Evolutionary conservation across 164 flowering plant species (phyloP), one percentile per base, ranked within the genome.

Genomic region (Amborella trichopoda): DNA sequence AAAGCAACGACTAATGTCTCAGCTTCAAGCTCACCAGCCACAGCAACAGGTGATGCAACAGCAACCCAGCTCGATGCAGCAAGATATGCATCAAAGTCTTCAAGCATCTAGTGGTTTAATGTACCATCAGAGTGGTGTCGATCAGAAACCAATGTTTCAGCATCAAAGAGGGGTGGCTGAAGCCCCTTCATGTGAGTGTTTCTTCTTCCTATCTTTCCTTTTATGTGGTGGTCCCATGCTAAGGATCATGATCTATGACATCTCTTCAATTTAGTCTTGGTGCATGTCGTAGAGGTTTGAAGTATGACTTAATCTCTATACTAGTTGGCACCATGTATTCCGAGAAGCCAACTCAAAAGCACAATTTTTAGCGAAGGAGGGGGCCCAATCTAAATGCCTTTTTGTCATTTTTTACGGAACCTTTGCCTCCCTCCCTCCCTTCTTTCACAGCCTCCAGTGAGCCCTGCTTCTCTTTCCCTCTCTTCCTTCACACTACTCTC

Each of bases 71-170:
- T 44, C 62, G n/a, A 41, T 78, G 28, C 88, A 71, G 47, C 68
- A 71, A 14, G 80, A 83, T 40, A 61, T 78, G 73, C 90, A 68
- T 49, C 94, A 83, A 55, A 71, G 89, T 58, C 58, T 79, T 63
- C 90, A 72, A 55, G 44, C 67, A 37, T 50, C 85, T 19, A 70
- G 69, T 42, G 52, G 75, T 51, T 46, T 81, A 69, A 77, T 80
- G 54, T 84, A 76, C 40, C 62, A 61, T 24, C 87, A 70, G 50
- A 71, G 58, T 56, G 57, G 65, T 21, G 49, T 72, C 24, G 97
- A 84, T 52, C 94, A 81, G 68, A 83, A 76, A 60, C 85, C 72
- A 56, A 22, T 68, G 23, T 67, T 75, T 65, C 97, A 77, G 55
- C 47, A 83, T 10, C 86, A 78, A 60, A 81, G 94, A 68, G 55